Percentiles rank a stretch among this genome's conserved stretches.
Conservation (phyloP, 495 filamentous ascomycete genomes). For the Lindgomyces ingoldianus region DNA sequence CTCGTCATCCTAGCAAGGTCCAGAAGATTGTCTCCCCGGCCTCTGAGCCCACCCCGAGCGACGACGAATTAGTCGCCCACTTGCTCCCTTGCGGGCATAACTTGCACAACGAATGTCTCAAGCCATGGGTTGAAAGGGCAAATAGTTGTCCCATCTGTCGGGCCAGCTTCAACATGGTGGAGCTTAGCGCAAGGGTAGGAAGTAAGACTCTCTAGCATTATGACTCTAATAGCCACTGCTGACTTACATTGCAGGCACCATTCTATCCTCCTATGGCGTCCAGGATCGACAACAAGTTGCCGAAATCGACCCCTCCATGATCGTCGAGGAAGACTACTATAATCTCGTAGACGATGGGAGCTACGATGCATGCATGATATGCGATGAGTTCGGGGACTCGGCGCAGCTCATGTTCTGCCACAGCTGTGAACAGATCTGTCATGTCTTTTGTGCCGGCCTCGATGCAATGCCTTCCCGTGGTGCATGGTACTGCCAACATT, state of each 20-base stretch:
- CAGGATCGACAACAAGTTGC: slow-evolving; percentile 86
- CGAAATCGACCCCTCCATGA: slow-evolving; percentile 80
- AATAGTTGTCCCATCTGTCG: slow-evolving; percentile 98
- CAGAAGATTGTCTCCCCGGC: slow-evolving; percentile 43
- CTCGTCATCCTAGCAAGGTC: slow-evolving; percentile 23
- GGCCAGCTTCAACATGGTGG: slow-evolving; percentile 82
- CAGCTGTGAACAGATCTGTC: slow-evolving; percentile 78
- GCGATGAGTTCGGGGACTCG: slow-evolving; percentile 71
- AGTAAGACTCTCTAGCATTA: slow-evolving; percentile 57
- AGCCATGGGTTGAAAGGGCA: slow-evolving; percentile 90
- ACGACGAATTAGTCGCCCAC: slow-evolving; percentile 61
- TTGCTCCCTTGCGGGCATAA: slow-evolving; percentile 80
- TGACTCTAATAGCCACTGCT: not conserved
- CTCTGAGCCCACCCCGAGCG: slow-evolving; percentile 44
- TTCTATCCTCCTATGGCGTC: slow-evolving; percentile 79
- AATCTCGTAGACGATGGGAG: slow-evolving; percentile 57
- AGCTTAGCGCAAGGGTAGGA: slow-evolving; percentile 73
- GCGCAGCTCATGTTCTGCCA: slow-evolving; percentile 83
- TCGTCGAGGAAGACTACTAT: slow-evolving; percentile 70
- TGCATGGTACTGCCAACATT: slow-evolving; percentile 83
- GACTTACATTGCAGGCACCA: slow-evolving; percentile 57
- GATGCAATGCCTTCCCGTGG: slow-evolving; percentile 65
- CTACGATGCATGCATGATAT: slow-evolving; percentile 76
- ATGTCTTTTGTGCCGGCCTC: slow-evolving; percentile 84
- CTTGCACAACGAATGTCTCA: slow-evolving; percentile 86